A percentile compares a stretch with the other conserved stretches of the same genome.
These are phyloP conservation scores for Phoenix dactylifera DNA, from an alignment of 176 grass and related monocot species.

Conservation along the genomic window DNA sequence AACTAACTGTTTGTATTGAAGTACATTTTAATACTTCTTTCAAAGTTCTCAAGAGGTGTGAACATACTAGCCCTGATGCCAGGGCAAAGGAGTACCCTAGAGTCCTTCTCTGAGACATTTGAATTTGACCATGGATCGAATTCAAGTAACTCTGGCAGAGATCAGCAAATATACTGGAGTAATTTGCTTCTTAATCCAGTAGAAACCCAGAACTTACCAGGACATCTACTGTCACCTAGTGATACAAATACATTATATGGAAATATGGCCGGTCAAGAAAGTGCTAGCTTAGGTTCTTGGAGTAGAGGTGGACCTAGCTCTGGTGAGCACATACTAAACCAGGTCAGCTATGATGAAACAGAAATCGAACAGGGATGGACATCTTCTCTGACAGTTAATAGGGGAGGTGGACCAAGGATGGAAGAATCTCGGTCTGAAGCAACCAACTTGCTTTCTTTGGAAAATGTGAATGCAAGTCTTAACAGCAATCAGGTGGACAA, in stretches of 20 bases:
- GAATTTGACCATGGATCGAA: background rate
- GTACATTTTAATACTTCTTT: too few relatives aligned
- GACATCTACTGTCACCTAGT: background rate
- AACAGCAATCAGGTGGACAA: background rate
- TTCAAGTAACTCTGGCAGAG: background rate
- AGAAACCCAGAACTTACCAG: background rate
- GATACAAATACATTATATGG: background rate
- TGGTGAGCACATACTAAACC: background rate
- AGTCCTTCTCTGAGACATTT: background rate
- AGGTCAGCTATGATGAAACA: slow-evolving; percentile 1
- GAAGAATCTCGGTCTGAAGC: background rate
- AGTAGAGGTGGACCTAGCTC: background rate
- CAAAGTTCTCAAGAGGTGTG: too few relatives aligned
- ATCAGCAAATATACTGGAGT: background rate
- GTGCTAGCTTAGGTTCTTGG: background rate
- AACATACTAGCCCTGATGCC: background rate
- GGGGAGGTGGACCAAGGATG: background rate
- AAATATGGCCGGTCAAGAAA: background rate
- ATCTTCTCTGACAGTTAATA: slow-evolving; percentile 2
- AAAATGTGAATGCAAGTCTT: background rate
- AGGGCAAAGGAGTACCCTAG: background rate
- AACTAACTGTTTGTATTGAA: too few relatives aligned
- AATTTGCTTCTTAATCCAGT: slow-evolving; percentile 1
- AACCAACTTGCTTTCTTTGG: background rate
- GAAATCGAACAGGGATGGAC: background rate